These are phyloP conservation scores for Silene latifolia DNA, from an alignment of 148 eudicot genomes.

Conservation along the genomic window DNA sequence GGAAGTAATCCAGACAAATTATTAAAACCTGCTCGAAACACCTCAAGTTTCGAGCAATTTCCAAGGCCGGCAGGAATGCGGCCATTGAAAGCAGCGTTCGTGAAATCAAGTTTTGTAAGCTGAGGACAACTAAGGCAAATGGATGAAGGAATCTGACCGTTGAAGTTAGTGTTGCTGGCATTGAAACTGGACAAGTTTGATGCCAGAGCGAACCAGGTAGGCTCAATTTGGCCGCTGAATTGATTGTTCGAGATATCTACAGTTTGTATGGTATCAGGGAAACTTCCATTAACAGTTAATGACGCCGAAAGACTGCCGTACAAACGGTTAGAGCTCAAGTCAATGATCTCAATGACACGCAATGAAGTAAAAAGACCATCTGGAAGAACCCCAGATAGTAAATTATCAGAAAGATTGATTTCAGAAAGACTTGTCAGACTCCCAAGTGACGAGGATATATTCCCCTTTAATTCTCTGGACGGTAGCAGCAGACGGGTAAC, in stretches of 20 bases:
- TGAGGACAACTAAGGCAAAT: slow-evolving; percentile 42
- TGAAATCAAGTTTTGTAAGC: slow-evolving; percentile 51
- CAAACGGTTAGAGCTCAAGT: slow-evolving; percentile 63
- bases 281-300: slow-evolving; percentile 21
- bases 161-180: slow-evolving; percentile 54
- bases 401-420: slow-evolving; percentile 62
- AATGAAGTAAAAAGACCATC: slow-evolving; percentile 46
- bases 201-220: slow-evolving; percentile 34
- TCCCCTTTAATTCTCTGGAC: slow-evolving; percentile 41
- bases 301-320: slow-evolving; percentile 37
- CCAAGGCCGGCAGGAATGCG: slow-evolving; percentile 49
- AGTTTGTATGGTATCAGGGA: slow-evolving; percentile 34
- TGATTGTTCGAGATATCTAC: slow-evolving; percentile 60
- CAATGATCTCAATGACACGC: slow-evolving; percentile 41
- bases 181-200: slow-evolving; percentile 48
- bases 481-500: slow-evolving; percentile 52
- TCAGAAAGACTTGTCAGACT: slow-evolving; percentile 47
- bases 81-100: slow-evolving; percentile 47
- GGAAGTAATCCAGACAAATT: slow-evolving; percentile 50
- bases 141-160: slow-evolving; percentile 49
- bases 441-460: slow-evolving; percentile 37
- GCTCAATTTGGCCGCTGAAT: slow-evolving; percentile 45
- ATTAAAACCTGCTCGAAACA: slow-evolving; percentile 59
- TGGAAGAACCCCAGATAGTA: slow-evolving; percentile 57
- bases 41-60: slow-evolving; percentile 43